Percentiles rank a stretch among this genome's conserved stretches.
Evolutionary conservation across 2,329 filamentous ascomycete species (phyloP).

Genomic region (Aspergillus sergii): DNA sequence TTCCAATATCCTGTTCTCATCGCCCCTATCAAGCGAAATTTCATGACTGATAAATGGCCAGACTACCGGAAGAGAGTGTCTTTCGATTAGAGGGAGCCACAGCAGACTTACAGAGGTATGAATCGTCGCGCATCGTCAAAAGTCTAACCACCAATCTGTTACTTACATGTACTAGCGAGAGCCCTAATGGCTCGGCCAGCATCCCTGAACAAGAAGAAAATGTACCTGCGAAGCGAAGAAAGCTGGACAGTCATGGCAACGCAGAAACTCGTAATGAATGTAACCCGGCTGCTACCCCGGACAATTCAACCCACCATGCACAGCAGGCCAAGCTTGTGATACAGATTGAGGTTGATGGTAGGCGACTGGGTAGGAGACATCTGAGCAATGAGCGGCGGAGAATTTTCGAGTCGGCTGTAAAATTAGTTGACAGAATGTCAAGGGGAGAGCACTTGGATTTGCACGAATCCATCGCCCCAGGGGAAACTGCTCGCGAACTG

Average conservation of each 20-base stretch:
- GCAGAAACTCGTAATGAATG: background rate
- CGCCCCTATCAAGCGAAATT: no score
- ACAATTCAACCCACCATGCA: constrained; percentile 26
- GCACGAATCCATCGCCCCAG: background rate
- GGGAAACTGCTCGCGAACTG: constrained; percentile 3
- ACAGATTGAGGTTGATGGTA: constrained; percentile 25
- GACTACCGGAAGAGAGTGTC: background rate
- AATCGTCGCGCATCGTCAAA: background rate
- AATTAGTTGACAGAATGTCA: constrained; percentile 23
- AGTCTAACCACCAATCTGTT: background rate
- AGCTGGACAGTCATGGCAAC: background rate
- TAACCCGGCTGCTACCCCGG: constrained; percentile 5
- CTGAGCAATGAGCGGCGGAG: constrained; percentile 22
- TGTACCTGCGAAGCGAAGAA: background rate
- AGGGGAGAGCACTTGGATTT: constrained; percentile 5
- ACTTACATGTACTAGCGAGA: background rate
- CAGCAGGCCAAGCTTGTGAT: constrained; percentile 28
- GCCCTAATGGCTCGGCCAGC: background rate
- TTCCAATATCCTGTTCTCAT: background rate
- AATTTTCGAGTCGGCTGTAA: constrained; percentile 25
- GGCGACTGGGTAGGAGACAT: constrained; percentile 14
- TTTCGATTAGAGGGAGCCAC: background rate
- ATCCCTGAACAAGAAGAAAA: background rate
- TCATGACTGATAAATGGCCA: no score
- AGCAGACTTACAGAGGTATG: background rate